Percentiles rank a stretch among this genome's conserved stretches.
Evolutionary conservation across 2,329 filamentous ascomycete species (phyloP).

Genomic region (Alternaria brassicicola): DNA sequence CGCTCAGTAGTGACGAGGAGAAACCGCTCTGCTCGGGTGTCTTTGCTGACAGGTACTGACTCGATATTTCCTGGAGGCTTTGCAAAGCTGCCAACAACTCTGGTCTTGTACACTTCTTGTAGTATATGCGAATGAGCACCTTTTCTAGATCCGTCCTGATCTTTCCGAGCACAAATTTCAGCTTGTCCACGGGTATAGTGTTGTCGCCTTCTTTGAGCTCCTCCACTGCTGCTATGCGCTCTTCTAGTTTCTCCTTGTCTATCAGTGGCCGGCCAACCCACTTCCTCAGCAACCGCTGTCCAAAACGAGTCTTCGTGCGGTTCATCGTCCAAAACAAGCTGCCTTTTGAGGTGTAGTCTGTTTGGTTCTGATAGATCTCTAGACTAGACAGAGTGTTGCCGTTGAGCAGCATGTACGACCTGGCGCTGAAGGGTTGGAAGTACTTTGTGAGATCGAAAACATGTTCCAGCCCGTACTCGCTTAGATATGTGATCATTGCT

Average conservation of each 20-base stretch:
- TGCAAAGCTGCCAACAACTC: slow-evolving; percentile 87
- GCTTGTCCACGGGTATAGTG: slow-evolving; percentile 71
- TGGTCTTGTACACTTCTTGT: slow-evolving; percentile 89
- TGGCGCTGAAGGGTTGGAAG: slow-evolving; percentile 92
- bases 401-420: slow-evolving; percentile 94
- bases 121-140: slow-evolving; percentile 93
- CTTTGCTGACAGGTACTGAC: slow-evolving; percentile 74
- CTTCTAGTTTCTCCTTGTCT: slow-evolving; percentile 74
- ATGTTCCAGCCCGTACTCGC: slow-evolving; percentile 91
- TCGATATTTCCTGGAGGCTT: slow-evolving; percentile 79
- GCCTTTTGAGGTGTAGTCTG: slow-evolving; percentile 81
- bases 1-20: slow-evolving; percentile 68
- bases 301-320: slow-evolving; percentile 88
- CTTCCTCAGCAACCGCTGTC: slow-evolving; percentile 84
- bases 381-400: slow-evolving; percentile 93
- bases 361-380: slow-evolving; percentile 94
- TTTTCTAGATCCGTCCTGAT: slow-evolving; percentile 87
- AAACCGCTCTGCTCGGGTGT: slow-evolving; percentile 73
- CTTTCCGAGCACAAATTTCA: slow-evolving; percentile 72
- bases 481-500: slow-evolving; percentile 92
- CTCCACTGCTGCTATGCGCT: slow-evolving; percentile 81
- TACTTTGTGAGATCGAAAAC: slow-evolving; percentile 97
- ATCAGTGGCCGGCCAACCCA: slow-evolving; percentile 94
- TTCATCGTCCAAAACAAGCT: slow-evolving; percentile 96
- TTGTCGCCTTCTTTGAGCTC: slow-evolving; percentile 76